phyloP scores from a whole-genome alignment of 805 yeast genomes.

The Candida vaughaniae region DNA sequence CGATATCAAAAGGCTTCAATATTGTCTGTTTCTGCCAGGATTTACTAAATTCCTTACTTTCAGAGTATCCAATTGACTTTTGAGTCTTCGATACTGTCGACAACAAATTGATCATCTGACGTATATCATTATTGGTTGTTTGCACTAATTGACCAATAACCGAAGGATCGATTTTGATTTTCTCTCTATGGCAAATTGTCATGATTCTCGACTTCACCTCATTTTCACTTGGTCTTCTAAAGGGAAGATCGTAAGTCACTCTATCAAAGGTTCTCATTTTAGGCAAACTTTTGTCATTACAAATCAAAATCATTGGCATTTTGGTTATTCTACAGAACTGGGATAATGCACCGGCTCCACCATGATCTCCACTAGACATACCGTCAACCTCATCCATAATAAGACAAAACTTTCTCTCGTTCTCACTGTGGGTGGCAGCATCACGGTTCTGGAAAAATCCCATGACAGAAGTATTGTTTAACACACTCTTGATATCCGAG shows the following conservation, averaged over 20 bases:
- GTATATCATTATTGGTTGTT: constrained; percentile 84
- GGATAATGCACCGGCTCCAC: constrained; percentile 95
- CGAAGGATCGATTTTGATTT: constrained; percentile 73
- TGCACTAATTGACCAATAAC: constrained; percentile 81
- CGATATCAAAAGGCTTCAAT: constrained; percentile 88
- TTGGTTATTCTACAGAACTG: constrained; percentile 79
- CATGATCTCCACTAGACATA: constrained; percentile 98
- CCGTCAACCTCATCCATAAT: constrained; percentile 99
- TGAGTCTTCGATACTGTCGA: constrained; percentile 81
- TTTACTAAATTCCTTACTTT: constrained; percentile 59
- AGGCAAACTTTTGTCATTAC: constrained; percentile 89
- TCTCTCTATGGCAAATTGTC: constrained; percentile 88
- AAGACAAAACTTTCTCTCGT: constrained; percentile 65
- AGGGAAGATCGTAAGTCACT: constrained; percentile 73
- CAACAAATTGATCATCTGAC: constrained; percentile 88
- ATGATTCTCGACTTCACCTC: constrained; percentile 81
- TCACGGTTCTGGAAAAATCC: constrained; percentile 61
- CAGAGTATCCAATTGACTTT: constrained; percentile 58
- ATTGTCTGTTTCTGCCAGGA: constrained; percentile 90
- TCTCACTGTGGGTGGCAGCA: constrained; percentile 19
- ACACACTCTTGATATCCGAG: constrained; percentile 62
- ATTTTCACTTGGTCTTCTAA: constrained; percentile 83
- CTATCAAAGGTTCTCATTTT: constrained; percentile 96
- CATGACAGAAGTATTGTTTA: constrained; percentile 78
- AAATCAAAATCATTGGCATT: constrained; percentile 88